phyloP scores from a whole-genome alignment of 345 rosid genomes.

The Chamaenerion angustifolium region DNA sequence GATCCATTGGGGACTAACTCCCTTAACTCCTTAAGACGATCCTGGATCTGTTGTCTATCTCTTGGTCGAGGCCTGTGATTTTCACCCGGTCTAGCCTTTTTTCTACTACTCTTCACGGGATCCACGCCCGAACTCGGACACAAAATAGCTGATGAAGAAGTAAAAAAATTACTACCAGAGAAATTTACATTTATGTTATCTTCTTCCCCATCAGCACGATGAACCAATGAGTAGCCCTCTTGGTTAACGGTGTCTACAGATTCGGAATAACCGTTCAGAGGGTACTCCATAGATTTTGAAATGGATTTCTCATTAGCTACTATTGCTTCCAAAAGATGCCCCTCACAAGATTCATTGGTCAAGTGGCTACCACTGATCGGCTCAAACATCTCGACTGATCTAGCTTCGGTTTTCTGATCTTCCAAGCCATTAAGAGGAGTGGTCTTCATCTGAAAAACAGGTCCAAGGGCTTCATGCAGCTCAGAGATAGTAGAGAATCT shows the following conservation, averaged over 20 bases:
- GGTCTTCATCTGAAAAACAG: conserved; percentile 35
- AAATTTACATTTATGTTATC: conserved; percentile 21
- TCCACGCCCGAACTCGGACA: conserved; percentile 55
- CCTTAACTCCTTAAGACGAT: conserved; percentile 89
- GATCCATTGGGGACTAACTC: conserved; percentile 93
- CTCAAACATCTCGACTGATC: conserved; percentile 26
- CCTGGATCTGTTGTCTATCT: conserved; percentile 95
- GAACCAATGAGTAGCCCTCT: conserved; percentile 32
- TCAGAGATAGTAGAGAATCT: conserved; percentile 58
- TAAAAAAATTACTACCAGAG: conserved; percentile 40
- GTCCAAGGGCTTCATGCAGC: conserved; percentile 79
- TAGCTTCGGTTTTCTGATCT: conserved; percentile 34
- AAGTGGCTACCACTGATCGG: conserved; percentile 44
- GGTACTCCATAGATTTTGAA: conserved; percentile 39
- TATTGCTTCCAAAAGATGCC: conserved; percentile 85
- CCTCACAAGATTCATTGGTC: conserved; percentile 40
- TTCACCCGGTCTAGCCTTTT: conserved; percentile 81
- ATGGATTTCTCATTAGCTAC: conserved; percentile 50
- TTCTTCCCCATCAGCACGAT: conserved; percentile 24
- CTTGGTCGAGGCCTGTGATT: conserved; percentile 86
- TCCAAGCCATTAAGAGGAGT: conserved; percentile 18
- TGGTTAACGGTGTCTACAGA: conserved; percentile 31
- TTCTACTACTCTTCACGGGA: conserved; percentile 51
- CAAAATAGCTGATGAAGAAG: conserved; percentile 57
- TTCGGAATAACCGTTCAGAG: conserved; percentile 31